phyloP scores from a whole-genome alignment of 2,329 filamentous ascomycete genomes.

The Lasiodiplodia citricola region DNA sequence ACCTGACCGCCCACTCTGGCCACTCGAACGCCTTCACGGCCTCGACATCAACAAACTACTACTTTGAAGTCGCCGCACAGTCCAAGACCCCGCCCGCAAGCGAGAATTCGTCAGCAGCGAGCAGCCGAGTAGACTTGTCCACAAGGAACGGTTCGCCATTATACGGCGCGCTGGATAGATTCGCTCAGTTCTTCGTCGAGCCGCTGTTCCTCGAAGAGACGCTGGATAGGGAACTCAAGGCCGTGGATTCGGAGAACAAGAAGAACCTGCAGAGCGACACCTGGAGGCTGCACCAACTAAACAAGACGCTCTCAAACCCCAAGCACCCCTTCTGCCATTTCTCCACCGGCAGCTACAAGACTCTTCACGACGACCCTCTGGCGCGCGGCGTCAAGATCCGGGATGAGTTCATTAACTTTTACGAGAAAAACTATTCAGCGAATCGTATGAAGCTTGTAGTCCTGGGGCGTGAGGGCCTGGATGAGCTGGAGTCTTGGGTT shows the following conservation, averaged over 20 bases:
- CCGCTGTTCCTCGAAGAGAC: conserved; percentile 86
- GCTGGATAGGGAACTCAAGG: conserved; percentile 82
- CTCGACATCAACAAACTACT: conserved; percentile 94
- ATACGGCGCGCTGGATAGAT: conserved; percentile 84
- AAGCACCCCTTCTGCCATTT: conserved; percentile 91
- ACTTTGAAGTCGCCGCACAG: conserved; percentile 90
- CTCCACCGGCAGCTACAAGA: conserved; percentile 86
- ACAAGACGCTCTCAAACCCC: conserved; percentile 86
- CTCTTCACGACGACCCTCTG: conserved; percentile 82
- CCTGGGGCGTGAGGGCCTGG: conserved; percentile 79
- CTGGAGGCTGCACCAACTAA: conserved; percentile 86
- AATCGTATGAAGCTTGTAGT: conserved; percentile 94
- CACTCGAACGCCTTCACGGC: conserved; percentile 95
- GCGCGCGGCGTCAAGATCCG: conserved; percentile 81
- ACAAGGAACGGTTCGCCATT: conserved; percentile 62
- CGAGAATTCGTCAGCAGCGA: conserved; percentile 42
- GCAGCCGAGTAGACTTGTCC: conserved; percentile 43
- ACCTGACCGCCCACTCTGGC: conserved; percentile 86
- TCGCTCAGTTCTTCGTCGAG: conserved; percentile 91
- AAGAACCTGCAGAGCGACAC: conserved; percentile 92
- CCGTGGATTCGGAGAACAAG: conserved; percentile 96
- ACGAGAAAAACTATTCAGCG: conserved; percentile 86
- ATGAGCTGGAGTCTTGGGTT: conserved; percentile 83
- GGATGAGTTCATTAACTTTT: conserved; percentile 91
- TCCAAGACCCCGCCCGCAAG: conserved; percentile 63